A percentile compares a stretch with the other conserved stretches of the same genome.
phyloP scores from a whole-genome alignment of 1,284 basidiomycete genomes.

The Hypsizygus ulmarius region DNA sequence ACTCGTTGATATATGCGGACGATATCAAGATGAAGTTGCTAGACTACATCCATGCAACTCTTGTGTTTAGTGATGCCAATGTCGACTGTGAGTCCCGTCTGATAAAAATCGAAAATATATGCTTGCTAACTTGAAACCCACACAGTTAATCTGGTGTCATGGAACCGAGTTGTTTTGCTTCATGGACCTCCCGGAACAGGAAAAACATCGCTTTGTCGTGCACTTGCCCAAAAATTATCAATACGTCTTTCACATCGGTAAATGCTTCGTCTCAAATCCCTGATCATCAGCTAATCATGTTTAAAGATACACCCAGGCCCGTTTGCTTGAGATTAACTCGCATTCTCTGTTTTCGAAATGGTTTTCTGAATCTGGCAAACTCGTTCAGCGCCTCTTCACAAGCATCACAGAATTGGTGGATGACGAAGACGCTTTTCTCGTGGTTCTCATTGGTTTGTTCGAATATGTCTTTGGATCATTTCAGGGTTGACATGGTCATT shows the following conservation, averaged over 20 bases:
- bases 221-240: constrained; percentile 92
- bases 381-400: constrained; percentile 92
- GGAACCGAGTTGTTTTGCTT: constrained; percentile 92
- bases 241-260: constrained; percentile 85
- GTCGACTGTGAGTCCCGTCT: constrained; percentile 72
- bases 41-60: constrained; percentile 92
- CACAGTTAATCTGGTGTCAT: constrained; percentile 85
- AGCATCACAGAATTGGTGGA: constrained; percentile 87
- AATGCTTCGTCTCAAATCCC: constrained; percentile 18
- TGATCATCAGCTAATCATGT: background rate
- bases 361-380: constrained; percentile 99
- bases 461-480: background rate
- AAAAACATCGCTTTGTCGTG: constrained; percentile 94
- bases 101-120: background rate
- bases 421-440: constrained; percentile 88
- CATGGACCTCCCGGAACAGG: constrained; percentile 98
- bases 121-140: background rate
- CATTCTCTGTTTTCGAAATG: constrained; percentile 95
- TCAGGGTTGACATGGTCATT: constrained; percentile 11
- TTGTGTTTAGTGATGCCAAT: constrained; percentile 84
- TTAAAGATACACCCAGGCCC: constrained; percentile 77
- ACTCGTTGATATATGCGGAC: constrained; percentile 86
- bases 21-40: constrained; percentile 88
- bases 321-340: constrained; percentile 95
- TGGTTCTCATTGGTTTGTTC: constrained; percentile 85